Conservation (phyloP, 177 flowering plant species). For the Vitis hybrid region DNA sequence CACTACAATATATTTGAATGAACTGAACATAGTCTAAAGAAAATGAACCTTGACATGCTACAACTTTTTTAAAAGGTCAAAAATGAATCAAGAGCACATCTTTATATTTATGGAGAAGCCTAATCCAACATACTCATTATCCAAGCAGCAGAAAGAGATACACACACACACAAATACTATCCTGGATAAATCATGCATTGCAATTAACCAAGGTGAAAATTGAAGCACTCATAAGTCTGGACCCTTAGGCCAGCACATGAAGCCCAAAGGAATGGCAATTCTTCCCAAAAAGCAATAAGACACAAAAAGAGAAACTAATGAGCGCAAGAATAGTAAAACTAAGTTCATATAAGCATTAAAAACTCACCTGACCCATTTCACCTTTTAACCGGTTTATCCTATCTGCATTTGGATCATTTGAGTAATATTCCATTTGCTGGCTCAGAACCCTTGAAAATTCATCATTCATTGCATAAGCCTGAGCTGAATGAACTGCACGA, state of each 20-base stretch:
- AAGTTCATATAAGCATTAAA: constrained; percentile 1
- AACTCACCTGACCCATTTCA: constrained; percentile 89
- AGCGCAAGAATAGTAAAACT: background rate
- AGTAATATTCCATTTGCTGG: constrained; percentile 95
- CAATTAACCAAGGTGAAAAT: background rate
- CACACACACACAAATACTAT: background rate
- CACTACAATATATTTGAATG: background rate
- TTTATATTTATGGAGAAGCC: background rate
- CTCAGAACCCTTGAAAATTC: constrained; percentile 91
- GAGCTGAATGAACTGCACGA: constrained; percentile 77
- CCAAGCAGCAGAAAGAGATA: too few relatives aligned
- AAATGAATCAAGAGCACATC: background rate
- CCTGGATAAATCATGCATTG: too few relatives aligned
- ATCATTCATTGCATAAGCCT: constrained; percentile 93
- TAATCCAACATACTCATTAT: too few relatives aligned
- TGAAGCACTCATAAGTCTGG: background rate
- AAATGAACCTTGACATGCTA: background rate
- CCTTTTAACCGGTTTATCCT: constrained; percentile 87
- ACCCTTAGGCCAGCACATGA: background rate
- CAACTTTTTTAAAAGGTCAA: background rate
- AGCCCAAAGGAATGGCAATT: background rate
- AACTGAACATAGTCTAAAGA: background rate
- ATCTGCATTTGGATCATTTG: constrained; percentile 94
- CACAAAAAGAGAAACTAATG: background rate
- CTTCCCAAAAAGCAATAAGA: background rate